Conservation (phyloP, 2,329 filamentous ascomycete genomes). For the Penicillium sp. region DNA sequence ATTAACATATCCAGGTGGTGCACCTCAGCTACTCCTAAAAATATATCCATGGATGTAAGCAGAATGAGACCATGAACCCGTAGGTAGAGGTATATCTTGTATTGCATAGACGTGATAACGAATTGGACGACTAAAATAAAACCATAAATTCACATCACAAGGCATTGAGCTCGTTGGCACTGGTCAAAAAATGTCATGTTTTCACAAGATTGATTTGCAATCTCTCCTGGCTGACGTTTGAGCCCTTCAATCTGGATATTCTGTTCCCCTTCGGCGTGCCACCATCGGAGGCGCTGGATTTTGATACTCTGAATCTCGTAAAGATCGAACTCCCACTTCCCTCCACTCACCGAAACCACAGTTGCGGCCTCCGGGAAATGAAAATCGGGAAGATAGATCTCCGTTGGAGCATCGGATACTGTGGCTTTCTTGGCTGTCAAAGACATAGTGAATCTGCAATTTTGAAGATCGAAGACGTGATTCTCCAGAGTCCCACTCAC, state of each 20-base stretch:
- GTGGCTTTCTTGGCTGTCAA: constrained; percentile 63
- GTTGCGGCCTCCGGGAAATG: constrained; percentile 80
- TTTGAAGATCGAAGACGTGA: constrained; percentile 80
- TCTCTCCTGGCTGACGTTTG: constrained; percentile 55
- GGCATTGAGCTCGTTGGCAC: constrained; percentile 50
- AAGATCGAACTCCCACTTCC: constrained; percentile 82
- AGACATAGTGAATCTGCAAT: constrained; percentile 73
- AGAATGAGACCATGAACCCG: too few species aligned
- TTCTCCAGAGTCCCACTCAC: constrained; percentile 70
- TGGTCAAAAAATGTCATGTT: constrained; percentile 76
- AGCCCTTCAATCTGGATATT: constrained; percentile 73
- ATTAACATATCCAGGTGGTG: too few species aligned
- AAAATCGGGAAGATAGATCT: constrained; percentile 84
- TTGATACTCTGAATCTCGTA: constrained; percentile 69
- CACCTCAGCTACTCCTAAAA: too few species aligned
- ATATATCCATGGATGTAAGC: too few species aligned
- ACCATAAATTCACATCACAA: constrained; percentile 46
- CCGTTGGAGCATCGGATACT: constrained; percentile 67
- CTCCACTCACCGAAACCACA: constrained; percentile 73
- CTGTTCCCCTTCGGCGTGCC: constrained; percentile 86
- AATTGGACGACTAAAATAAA: not conserved
- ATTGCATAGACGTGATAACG: not conserved
- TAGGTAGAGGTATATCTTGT: not conserved
- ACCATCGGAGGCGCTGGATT: constrained; percentile 83
- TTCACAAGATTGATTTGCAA: constrained; percentile 57